Conservation (phyloP, 2,329 filamentous ascomycete genomes). For the Niveomyces coronatus region DNA sequence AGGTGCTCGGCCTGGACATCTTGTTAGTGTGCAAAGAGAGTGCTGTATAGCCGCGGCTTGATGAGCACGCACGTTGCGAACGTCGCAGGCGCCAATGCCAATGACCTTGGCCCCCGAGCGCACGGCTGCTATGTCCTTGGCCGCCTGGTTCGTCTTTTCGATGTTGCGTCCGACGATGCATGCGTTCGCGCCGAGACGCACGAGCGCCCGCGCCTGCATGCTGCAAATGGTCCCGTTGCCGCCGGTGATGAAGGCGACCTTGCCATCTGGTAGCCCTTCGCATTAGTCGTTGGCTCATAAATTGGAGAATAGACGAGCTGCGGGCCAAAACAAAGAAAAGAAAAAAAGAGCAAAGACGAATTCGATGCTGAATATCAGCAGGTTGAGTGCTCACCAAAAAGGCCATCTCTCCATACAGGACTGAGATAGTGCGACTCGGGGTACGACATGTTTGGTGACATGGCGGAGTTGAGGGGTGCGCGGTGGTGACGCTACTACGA, state of each 20-base stretch:
- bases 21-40: too few species aligned
- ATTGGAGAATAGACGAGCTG: background rate
- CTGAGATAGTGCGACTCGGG: constrained; percentile 69
- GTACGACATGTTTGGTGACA: constrained; percentile 47
- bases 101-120: constrained; percentile 74
- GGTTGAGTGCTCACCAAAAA: constrained; percentile 56
- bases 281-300: background rate
- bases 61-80: constrained; percentile 52
- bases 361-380: background rate
- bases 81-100: constrained; percentile 71
- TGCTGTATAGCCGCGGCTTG: too few species aligned
- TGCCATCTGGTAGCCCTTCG: constrained; percentile 47
- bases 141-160: constrained; percentile 74
- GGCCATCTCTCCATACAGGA: constrained; percentile 73
- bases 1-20: constrained; percentile 57
- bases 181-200: constrained; percentile 83
- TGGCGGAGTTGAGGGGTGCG: constrained; percentile 1
- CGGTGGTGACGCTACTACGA: background rate
- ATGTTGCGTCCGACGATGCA: constrained; percentile 88
- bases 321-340: too few species aligned
- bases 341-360: background rate
- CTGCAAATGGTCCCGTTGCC: constrained; percentile 91
- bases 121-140: constrained; percentile 71
- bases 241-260: constrained; percentile 91
- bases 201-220: constrained; percentile 83